These are phyloP conservation scores for Pichia sp. DNA, from an alignment of 1,139 yeast species.

Conservation along the genomic window DNA sequence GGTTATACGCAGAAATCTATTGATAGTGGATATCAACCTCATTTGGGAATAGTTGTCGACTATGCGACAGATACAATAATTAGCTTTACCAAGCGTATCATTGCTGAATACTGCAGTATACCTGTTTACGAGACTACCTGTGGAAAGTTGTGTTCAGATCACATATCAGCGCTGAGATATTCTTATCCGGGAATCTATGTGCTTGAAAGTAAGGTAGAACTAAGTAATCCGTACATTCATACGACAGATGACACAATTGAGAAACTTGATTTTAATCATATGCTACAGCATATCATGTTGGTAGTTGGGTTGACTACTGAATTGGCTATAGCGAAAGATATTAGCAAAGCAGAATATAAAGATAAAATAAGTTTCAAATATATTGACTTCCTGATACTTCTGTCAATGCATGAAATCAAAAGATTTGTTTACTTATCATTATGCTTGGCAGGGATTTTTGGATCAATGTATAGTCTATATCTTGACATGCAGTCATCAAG, in stretches of 20 bases:
- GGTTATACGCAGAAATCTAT: slow-evolving; percentile 60
- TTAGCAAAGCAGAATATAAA: background rate
- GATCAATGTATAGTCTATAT: background rate
- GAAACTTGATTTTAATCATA: slow-evolving; percentile 65
- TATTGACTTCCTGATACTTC: slow-evolving; percentile 14
- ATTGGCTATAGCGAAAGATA: slow-evolving; percentile 29
- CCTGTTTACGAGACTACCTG: slow-evolving; percentile 70
- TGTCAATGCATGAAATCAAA: slow-evolving; percentile 14
- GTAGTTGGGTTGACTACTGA: slow-evolving; percentile 67
- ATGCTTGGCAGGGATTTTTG: slow-evolving; percentile 7
- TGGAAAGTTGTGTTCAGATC: slow-evolving; percentile 93
- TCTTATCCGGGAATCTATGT: slow-evolving; percentile 83
- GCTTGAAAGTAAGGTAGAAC: slow-evolving; percentile 63
- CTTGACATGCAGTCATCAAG: no score
- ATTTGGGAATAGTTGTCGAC: slow-evolving; percentile 75
- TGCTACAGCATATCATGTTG: slow-evolving; percentile 70
- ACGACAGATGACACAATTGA: slow-evolving; percentile 76
- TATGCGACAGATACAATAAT: slow-evolving; percentile 55
- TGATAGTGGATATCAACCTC: slow-evolving; percentile 53
- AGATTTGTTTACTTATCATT: slow-evolving; percentile 10
- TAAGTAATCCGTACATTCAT: slow-evolving; percentile 64
- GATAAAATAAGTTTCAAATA: slow-evolving; percentile 10
- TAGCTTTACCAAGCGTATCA: slow-evolving; percentile 51
- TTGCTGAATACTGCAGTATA: slow-evolving; percentile 54
- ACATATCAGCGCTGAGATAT: slow-evolving; percentile 72